phyloP scores from a whole-genome alignment of 1,284 basidiomycete genomes.

The Puccinia triticina region DNA sequence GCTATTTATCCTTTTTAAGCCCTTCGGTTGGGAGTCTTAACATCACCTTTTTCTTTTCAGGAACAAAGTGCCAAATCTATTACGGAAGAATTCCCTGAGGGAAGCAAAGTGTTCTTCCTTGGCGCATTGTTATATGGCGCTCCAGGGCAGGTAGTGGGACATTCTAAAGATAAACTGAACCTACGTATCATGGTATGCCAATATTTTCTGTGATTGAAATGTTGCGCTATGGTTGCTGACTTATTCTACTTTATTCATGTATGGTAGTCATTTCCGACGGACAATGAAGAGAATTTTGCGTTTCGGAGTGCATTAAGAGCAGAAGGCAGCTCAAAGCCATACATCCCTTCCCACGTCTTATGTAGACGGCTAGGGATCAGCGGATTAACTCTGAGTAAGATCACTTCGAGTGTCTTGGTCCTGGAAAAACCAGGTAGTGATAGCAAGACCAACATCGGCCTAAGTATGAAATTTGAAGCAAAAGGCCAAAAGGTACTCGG shows the following conservation, averaged over 20 bases:
- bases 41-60: conserved; percentile 52
- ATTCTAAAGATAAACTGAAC: conserved; percentile 70
- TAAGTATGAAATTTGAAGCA: conserved; percentile 94
- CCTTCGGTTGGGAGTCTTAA: not conserved
- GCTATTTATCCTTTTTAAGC: conserved; percentile 34
- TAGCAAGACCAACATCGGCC: conserved; percentile 85
- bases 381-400: conserved; percentile 76
- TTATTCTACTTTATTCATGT: not conserved
- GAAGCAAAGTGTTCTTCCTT: conserved; percentile 91
- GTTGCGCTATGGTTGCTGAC: not conserved
- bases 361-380: conserved; percentile 73
- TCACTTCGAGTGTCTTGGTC: conserved; percentile 91
- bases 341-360: conserved; percentile 73
- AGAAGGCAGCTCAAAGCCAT: conserved; percentile 66
- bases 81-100: conserved; percentile 83
- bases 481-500: conserved; percentile 95
- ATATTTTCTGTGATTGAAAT: not conserved
- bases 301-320: conserved; percentile 72
- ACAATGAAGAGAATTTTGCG: conserved; percentile 74
- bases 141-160: conserved; percentile 80
- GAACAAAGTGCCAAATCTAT: conserved; percentile 76
- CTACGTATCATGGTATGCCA: conserved; percentile 76
- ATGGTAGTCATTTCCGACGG: conserved; percentile 78
- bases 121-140: conserved; percentile 91
- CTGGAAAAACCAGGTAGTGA: conserved; percentile 67